A percentile compares a stretch with the other conserved stretches of the same genome.
phyloP scores from a whole-genome alignment of 768 basidiomycete genomes.

The Ramaria rubella region DNA sequence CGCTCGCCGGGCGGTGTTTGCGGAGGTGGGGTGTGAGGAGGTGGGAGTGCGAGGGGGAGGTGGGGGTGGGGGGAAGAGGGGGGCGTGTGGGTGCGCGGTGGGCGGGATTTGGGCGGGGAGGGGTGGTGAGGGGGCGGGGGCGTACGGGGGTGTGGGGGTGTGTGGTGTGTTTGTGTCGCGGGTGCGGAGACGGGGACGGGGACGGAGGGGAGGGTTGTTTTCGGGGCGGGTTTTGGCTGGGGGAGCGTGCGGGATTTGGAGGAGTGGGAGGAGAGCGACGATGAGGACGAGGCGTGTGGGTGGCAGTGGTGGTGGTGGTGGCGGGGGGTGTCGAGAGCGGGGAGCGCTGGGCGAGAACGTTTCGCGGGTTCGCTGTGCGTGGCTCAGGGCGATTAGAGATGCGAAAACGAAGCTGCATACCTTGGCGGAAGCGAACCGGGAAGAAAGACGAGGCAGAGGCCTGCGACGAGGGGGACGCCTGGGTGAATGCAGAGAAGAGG shows the following conservation, averaged over 20 bases:
- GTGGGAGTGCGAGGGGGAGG: conserved; percentile 29
- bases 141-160: conserved; percentile 13
- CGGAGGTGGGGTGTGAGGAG: conserved; percentile 21
- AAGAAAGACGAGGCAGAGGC: conserved; percentile 13
- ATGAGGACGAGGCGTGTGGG: conserved; percentile 29
- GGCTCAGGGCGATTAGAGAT: conserved; percentile 8
- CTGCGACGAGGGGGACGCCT: no score
- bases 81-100: neutral
- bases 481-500: conserved; percentile 15
- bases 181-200: conserved; percentile 16
- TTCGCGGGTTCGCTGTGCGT: conserved; percentile 20
- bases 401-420: conserved; percentile 14
- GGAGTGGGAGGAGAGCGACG: conserved; percentile 42
- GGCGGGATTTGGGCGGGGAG: conserved; percentile 10
- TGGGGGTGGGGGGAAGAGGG: conserved; percentile 6
- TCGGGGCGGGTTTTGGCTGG: conserved; percentile 35
- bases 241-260: conserved; percentile 56
- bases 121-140: conserved; percentile 12
- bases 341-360: conserved; percentile 10
- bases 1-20: conserved; percentile 5
- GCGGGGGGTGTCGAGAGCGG: conserved; percentile 13
- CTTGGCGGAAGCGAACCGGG: no score
- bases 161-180: conserved; percentile 17
- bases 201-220: conserved; percentile 11
- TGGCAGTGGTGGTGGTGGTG: conserved; percentile 7